Conservation (phyloP, 176 grass and related monocot genomes). For the Ampelocalamus luodianensis region DNA sequence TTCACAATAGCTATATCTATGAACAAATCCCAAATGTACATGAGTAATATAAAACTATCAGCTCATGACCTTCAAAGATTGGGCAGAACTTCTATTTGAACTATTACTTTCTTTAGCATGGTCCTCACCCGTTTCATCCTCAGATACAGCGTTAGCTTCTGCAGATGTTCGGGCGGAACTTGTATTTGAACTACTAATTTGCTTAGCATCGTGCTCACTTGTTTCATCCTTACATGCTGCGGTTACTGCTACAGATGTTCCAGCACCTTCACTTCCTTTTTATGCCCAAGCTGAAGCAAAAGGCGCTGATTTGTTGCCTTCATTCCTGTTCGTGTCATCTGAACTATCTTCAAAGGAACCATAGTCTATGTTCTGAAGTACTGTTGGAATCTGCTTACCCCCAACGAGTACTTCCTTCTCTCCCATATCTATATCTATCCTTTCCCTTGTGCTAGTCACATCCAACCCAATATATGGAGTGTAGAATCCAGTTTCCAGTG, state of each 20-base stretch:
- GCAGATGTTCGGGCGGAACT: background rate
- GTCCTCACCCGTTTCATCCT: constrained; percentile 13
- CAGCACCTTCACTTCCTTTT: constrained; percentile 35
- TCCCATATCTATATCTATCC: constrained; percentile 47
- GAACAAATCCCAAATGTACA: constrained; percentile 7
- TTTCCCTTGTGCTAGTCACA: constrained; percentile 40
- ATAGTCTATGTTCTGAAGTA: constrained; percentile 75
- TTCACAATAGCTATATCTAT: constrained; percentile 25
- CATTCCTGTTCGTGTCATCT: constrained; percentile 21
- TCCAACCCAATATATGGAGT: constrained; percentile 56
- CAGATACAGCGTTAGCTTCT: constrained; percentile 25
- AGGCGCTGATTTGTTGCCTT: background rate
- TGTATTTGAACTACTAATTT: constrained; percentile 39
- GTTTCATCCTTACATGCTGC: constrained; percentile 31
- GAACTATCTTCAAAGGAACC: constrained; percentile 53
- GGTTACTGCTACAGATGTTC: constrained; percentile 42
- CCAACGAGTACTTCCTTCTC: constrained; percentile 39
- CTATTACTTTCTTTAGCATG: constrained; percentile 25
- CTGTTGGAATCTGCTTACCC: constrained; percentile 58
- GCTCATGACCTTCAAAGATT: background rate
- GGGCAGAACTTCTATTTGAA: constrained; percentile 4
- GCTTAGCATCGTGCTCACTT: constrained; percentile 17
- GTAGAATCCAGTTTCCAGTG: constrained; percentile 53
- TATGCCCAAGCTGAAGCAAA: constrained; percentile 29
- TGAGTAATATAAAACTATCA: constrained; percentile 3